Base-by-base conservation (phyloP, 257 asterid genomes). In the Parsonsia alboflavescens region DNA sequence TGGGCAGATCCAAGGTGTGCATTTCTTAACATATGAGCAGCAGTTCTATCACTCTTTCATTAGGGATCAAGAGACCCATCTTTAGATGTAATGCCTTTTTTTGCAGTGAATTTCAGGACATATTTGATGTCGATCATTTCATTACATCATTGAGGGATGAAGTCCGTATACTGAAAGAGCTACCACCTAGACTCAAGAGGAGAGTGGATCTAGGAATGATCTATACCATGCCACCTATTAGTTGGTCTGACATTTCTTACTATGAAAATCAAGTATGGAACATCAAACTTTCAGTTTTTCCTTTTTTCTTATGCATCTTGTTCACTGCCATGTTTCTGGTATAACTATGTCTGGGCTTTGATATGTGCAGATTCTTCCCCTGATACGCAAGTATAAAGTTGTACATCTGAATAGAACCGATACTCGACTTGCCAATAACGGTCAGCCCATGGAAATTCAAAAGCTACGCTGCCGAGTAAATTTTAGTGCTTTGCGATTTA, bases 1-100 rank as follows among this genome's bases (percentile, higher is more conserved):
- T 94, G 99, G 99, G 91, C 90, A 69, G 99, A 94, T 83, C 98
- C 97, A 56, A 94, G 99, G 98, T 93, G 21, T 58, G 89, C 77
- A 71, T 24, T 70, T 41, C 61, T 59, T 19, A 64, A 64, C 33
- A 42, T 46, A 42, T 17, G 7, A 11, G 22, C 41, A 7, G 36
- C 53, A 7, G 15, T 44, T 41, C 16, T 62, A 7, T 72, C 42
- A 6, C 24, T 24, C 2, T n/a, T 19, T 12, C 50, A 21, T 24
- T 71, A 44, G 33, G 21, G 63, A 64, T 46, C 39, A 5, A 8
- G 19, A 65, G 16, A 6, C 30, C 13, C 15, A 65, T 36, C 30
- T 65, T 65, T 39, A 39, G 22, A 8, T 65, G 41, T 68, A 11
- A 73, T 50, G 17, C 78, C 41, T 50, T 26, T 44, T 80, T 42